Conservation (phyloP, 805 yeast species). For the Yarrowia divulgata region DNA sequence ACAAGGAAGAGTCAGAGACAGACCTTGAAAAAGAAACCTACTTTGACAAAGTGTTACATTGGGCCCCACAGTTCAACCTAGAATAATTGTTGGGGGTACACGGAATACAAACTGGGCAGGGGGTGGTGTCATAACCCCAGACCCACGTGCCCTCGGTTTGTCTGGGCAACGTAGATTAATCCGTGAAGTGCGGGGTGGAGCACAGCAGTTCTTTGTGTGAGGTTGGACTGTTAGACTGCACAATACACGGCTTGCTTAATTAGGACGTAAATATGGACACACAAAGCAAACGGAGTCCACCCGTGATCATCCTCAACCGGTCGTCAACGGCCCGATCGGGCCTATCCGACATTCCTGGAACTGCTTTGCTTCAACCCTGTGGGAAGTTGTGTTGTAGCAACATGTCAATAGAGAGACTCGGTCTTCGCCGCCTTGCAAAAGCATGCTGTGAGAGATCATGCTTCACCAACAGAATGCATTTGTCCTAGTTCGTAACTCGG, state of each 20-base stretch:
- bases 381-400: too few species aligned
- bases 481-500: slow-evolving; percentile 3
- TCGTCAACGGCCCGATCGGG: not conserved
- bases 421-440: too few species aligned
- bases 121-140: not conserved
- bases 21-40: not conserved
- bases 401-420: too few species aligned
- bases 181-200: slow-evolving; percentile 8
- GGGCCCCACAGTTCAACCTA: slow-evolving; percentile 1
- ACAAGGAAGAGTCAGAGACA: not conserved
- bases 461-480: not conserved
- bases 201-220: not conserved
- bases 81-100: slow-evolving; percentile 9
- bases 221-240: not conserved
- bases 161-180: slow-evolving; percentile 5
- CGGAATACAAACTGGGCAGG: not conserved
- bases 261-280: not conserved
- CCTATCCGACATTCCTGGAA: not conserved
- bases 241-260: slow-evolving; percentile 23
- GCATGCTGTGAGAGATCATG: not conserved
- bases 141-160: not conserved
- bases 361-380: not conserved
- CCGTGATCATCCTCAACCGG: not conserved
- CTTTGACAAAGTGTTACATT: not conserved
- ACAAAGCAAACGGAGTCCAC: not conserved